Base-by-base conservation (phyloP, 495 filamentous ascomycete genomes). In the Chaetomium cochliodes region DNA sequence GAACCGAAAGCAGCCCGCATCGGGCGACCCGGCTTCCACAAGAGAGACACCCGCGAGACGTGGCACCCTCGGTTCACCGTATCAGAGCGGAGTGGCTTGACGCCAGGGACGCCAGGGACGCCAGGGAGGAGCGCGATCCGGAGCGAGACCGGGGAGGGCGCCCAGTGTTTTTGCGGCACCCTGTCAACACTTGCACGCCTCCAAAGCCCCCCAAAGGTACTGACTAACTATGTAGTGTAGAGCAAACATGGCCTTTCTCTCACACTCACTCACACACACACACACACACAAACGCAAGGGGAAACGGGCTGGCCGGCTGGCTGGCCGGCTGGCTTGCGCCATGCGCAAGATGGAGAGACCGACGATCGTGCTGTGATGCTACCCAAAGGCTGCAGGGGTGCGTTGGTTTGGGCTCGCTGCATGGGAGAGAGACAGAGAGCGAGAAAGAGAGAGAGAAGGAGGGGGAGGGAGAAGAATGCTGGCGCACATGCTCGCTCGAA, bases 361-460 rank as follows among this genome's bases (percentile, higher is more conserved):
- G 57, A 20, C 54, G 44, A 52, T 61, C 58, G 22, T 15, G 51
- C 65, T 62, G 65, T 46, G 49, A 65, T 65, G 58, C 50, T 65
- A 65, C 63, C 63, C 63, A 59, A 65, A 49, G 63, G 9, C 42
- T 28, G 28, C 61, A 57, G 41, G 42, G 42, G 60, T 50, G 18
- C n/a, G n/a, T n/a, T 23, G 20, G 2, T 49, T 57, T 63, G 52
- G 61, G 61, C 53, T 22, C 28, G 18, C 23, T 44, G 15, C 13
- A 44, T 18, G 41, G 15, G 41, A 44, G 41, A 9, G 41, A 44
- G 41, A 44, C n/a, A n/a, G n/a, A n/a, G n/a, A n/a, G n/a, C n/a
- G n/a, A n/a, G n/a, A n/a, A n/a, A n/a, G n/a, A n/a, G n/a, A n/a
- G n/a, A n/a, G n/a, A n/a, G n/a, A n/a, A n/a, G n/a, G n/a, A n/a